Conservation (phyloP, 192 early-diverging fungal genomes). For the Entomortierella lignicola region DNA sequence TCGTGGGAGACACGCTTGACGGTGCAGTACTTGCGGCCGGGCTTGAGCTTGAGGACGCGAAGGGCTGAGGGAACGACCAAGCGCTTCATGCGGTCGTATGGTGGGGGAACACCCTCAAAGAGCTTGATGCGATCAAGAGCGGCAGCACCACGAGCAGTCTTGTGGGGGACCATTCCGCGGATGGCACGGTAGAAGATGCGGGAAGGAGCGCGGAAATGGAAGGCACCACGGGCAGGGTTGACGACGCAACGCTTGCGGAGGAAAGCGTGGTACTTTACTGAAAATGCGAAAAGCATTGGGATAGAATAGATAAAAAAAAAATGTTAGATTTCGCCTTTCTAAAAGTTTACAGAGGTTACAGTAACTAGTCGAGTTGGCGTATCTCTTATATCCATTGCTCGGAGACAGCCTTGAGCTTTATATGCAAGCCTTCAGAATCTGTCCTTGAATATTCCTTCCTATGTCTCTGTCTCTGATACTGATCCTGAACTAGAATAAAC, state of each 20-base stretch:
- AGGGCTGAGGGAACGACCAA: conserved; percentile 97
- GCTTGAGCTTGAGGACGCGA: conserved; percentile 95
- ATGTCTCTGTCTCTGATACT: too few relatives aligned
- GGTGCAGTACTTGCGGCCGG: conserved; percentile 98
- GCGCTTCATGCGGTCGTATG: conserved; percentile 97
- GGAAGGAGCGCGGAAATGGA: conserved; percentile 99
- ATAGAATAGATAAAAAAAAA: neutral
- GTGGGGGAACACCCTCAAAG: conserved; percentile 98
- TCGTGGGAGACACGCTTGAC: conserved; percentile 93
- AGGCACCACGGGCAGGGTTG: conserved; percentile 96
- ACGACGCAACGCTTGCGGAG: conserved; percentile 97
- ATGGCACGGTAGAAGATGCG: conserved; percentile 97
- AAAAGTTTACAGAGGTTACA: too few relatives aligned
- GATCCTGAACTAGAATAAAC: too few relatives aligned
- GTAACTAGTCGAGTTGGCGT: too few relatives aligned
- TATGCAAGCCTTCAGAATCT: too few relatives aligned
- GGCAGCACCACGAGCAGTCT: conserved; percentile 97
- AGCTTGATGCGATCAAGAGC: conserved; percentile 98
- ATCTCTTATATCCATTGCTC: too few relatives aligned
- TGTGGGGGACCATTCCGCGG: conserved; percentile 99
- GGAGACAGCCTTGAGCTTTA: too few relatives aligned
- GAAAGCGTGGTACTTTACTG: conserved; percentile 96
- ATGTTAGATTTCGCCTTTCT: too few relatives aligned
- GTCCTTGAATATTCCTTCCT: too few relatives aligned
- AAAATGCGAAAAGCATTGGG: neutral